Base-by-base conservation (phyloP, 805 yeast genomes). In the Wickerhamomyces xylosicus region DNA sequence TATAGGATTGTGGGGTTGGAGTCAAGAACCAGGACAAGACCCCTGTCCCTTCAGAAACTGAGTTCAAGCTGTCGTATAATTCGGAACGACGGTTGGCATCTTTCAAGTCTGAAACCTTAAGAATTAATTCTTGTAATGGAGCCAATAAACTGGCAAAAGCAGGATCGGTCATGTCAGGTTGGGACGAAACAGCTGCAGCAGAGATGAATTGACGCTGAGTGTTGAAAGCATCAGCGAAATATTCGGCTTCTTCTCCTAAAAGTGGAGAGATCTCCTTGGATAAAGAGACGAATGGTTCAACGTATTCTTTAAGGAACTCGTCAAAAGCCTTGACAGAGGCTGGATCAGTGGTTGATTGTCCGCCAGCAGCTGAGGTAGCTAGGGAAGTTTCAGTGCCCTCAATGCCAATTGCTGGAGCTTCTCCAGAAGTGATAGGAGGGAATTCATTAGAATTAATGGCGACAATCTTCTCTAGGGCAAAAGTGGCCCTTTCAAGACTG, bases 21-120 rank as follows among this genome's bases (percentile, higher is more conserved):
- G 74, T 72, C 16, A 85, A 76, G 45, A 90, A 72, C 99, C 99
- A 92, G 19, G 95, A 95, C 39, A 89, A 67, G 6, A 84, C 85
- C 10, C 95, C 87, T 9, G 83, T 75, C 37, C 95, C 97, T 56
- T 92, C 97, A 19, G 87, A 74, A 33, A 92, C 70, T 2, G 97
- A 74, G 50, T 81, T 85, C 59, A 92, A 69, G 55, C 84, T 85
- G 52, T 84, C 75, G 56, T 69, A 71, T 47, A 63, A 69, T 46
- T 73, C 71, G 19, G 85, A 79, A 36, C 69, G 66, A 48, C 95
- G 77, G 58, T 85, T 82, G 33, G 67, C 64, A 47, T 92, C 97
- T 50, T 90, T 84, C 49, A 82, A 51, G 18, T 71, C 72, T 42
- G 69, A 71, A 46, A 85, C 75, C 37, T 68, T 59, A 45, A 67